phyloP scores from a whole-genome alignment of 495 filamentous ascomycete genomes.

The Talaromyces ruber region DNA sequence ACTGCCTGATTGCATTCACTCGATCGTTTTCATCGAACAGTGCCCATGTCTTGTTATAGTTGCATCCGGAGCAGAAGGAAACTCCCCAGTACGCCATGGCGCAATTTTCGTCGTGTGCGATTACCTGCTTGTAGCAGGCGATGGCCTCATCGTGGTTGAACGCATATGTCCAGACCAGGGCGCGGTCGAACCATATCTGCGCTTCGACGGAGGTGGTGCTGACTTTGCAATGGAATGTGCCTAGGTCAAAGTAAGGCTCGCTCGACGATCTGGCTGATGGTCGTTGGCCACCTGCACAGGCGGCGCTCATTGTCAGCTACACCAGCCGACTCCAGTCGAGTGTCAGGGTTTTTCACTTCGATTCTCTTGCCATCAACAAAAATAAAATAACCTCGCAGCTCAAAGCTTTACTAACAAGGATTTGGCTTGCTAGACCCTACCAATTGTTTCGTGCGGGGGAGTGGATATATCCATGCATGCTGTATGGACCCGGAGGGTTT shows the following conservation, averaged over 20 bases:
- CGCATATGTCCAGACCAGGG: conserved; percentile 53
- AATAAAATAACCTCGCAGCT: no score
- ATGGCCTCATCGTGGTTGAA: conserved; percentile 60
- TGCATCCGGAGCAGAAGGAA: conserved; percentile 55
- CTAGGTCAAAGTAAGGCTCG: neutral
- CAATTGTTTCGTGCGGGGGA: no score
- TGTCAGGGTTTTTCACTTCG: neutral
- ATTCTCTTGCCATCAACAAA: no score
- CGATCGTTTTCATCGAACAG: conserved; percentile 54
- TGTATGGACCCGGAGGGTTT: no score
- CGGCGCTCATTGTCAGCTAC: neutral
- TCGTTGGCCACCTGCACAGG: neutral
- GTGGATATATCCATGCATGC: no score
- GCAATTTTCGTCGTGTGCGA: conserved; percentile 41
- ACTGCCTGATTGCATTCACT: conserved; percentile 22
- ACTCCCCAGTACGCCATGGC: conserved; percentile 62
- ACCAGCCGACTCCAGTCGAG: neutral
- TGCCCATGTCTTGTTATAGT: conserved; percentile 69
- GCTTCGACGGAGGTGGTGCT: conserved; percentile 15
- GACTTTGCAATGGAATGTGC: neutral
- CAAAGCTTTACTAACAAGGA: no score
- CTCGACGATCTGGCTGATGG: neutral
- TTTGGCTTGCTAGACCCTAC: no score
- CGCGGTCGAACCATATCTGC: conserved; percentile 54
- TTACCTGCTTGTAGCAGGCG: conserved; percentile 51